Base-by-base conservation (phyloP, 805 yeast species). In the Wickerhamomyces rabaulensis region DNA sequence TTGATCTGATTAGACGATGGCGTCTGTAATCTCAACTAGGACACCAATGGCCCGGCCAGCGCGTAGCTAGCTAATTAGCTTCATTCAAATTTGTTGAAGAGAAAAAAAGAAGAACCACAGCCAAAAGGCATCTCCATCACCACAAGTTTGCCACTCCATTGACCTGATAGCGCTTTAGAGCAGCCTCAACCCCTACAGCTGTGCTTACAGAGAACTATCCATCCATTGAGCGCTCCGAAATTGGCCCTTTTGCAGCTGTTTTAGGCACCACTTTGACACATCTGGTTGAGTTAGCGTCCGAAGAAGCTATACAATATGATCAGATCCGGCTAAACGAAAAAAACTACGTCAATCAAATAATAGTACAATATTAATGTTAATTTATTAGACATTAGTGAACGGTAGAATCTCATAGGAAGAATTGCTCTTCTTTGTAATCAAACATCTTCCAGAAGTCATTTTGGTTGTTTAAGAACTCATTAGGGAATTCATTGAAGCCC, bases 391-490 rank as follows among this genome's bases (percentile, higher is more conserved):
- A 22, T 22, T 22, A 22, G 8, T 6, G 8, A 22, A 22, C 23
- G 23, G 3, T 27, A 27, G 13, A 13, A 13, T 13, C 31, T 16
- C 20, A 58, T 39, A 58, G 36, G 38, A 56, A 55, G 41, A 59
- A 59, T 20, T 56, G 60, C 35, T 59, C 62, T 19, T 49, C 58
- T 25, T 59, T 59, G 31, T 50, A 51, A 37, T 59, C 62, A 42
- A 59, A 57, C 48, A 56, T 40, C 43, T 46, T 51, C 63, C 63
- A 59, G 27, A 59, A 57, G 6, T 59, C 63, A 36, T 47, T 51
- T 41, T 52, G 55, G 2, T 52, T 47, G 6, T 35, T 21, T 9
- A 48, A 20, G 19, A 50, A 40, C 2, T 55, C 55, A 31, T 46
- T 49, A 13, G 53, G 51, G 13, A 52, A 42, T 6, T 52, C 59